Evolutionary conservation across 208 protist genomes (phyloP), one percentile per base, ranked within the genome.

Genomic region (Leishmania lainsoni): DNA sequence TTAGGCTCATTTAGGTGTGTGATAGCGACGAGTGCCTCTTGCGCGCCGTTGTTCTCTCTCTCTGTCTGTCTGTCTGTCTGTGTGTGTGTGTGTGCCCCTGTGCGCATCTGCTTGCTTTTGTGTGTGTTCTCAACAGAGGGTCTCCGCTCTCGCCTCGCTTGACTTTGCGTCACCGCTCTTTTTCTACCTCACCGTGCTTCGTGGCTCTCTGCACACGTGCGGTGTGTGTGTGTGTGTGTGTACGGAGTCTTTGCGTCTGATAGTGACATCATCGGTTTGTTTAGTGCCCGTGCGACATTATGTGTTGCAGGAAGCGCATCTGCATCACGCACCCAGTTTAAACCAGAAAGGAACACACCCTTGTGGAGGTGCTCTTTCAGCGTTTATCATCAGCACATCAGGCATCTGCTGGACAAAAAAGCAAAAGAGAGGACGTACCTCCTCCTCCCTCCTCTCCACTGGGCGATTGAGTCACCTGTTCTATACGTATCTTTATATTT

Each of bases 101-200:
- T 45, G 42, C 45, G 42, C 45, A 4, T 59, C 52, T 58, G 35
- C 45, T 45, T 75, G 32, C 29, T 80, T 80, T 12, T 69, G 26
- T 66, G 35, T 65, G 42, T 61, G 3, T 80, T 80, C 66, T 69
- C 58, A 52, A n/a, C n/a, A n/a, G 10, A 80, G 39, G n/a, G 78
- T 75, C 72, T 26, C 63, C 76, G 65, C 56, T 86, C n/a, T 51
- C 8, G 49, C 54, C 56, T 76, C 29, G 76, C 58, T 17, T 86
- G 26, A 45, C 20, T 78, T 65, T 66, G 61, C 6, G 61, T 29
- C 39, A 49, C 17, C 35, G 9, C 52, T 49, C 52, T 49, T 61
- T 49, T 54, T 52, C n/a, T 58, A 45, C 39, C 8, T 39, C 58
- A 68, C 79, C 71, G 56, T 32, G 3, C 72, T 75, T 63, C 26